Evolutionary conservation across 805 yeast genomes (phyloP).

Genomic region (Teunomyces panamensis): DNA sequence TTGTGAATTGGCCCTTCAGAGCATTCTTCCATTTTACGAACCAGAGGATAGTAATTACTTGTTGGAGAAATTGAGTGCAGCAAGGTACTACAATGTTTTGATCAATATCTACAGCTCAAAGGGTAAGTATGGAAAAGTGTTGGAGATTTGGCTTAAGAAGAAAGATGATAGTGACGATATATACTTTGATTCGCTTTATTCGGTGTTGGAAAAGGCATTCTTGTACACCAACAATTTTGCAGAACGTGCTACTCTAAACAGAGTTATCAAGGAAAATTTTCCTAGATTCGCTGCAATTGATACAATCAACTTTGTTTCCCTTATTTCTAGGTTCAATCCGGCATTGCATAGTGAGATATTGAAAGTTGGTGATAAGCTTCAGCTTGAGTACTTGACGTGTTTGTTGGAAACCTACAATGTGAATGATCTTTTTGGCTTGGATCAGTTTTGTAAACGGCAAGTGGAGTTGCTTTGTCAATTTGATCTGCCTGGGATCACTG

Average conservation of each 20-base stretch:
- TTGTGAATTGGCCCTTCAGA: slow-evolving; percentile 73
- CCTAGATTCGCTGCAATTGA: slow-evolving; percentile 23
- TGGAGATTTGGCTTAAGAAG: slow-evolving; percentile 49
- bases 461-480: slow-evolving; percentile 21
- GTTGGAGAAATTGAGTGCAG: slow-evolving; percentile 49
- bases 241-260: slow-evolving; percentile 23
- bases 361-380: slow-evolving; percentile 16
- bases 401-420: slow-evolving; percentile 19
- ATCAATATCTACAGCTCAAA: slow-evolving; percentile 55
- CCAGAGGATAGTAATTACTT: slow-evolving; percentile 53
- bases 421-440: slow-evolving; percentile 4
- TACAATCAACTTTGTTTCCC: slow-evolving; percentile 29
- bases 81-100: slow-evolving; percentile 58
- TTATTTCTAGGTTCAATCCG: slow-evolving; percentile 38
- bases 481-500: slow-evolving; percentile 12
- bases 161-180: slow-evolving; percentile 7
- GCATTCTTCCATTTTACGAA: slow-evolving; percentile 63
- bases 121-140: slow-evolving; percentile 48
- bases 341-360: slow-evolving; percentile 38
- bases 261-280: slow-evolving; percentile 24
- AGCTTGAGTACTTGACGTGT: slow-evolving; percentile 29
- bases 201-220: slow-evolving; percentile 28
- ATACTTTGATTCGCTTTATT: slow-evolving; percentile 13
- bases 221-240: slow-evolving; percentile 12
- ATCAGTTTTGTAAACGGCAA: slow-evolving; percentile 17